Conservation (phyloP, 2,329 filamentous ascomycete species). For the Aspergillus quadricinctus region DNA sequence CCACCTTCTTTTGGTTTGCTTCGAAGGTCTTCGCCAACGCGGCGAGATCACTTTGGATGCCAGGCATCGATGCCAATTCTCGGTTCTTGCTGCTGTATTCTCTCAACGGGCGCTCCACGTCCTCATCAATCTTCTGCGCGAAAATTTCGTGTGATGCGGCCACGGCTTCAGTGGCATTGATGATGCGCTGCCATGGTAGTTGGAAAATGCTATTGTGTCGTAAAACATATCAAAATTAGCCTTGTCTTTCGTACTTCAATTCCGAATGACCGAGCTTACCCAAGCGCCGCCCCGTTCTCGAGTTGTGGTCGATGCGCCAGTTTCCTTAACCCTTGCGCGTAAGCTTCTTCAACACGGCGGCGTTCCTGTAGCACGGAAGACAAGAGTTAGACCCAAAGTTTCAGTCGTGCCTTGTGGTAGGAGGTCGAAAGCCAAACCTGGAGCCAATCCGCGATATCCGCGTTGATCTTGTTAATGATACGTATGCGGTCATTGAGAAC, state of each 20-base stretch:
- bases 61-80: conserved; percentile 76
- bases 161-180: conserved; percentile 72
- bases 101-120: conserved; percentile 80
- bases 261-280: conserved; percentile 55
- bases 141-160: conserved; percentile 80
- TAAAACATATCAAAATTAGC: conserved; percentile 14
- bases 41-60: conserved; percentile 75
- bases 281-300: conserved; percentile 74
- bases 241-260: not conserved
- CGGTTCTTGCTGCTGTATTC: conserved; percentile 65
- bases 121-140: conserved; percentile 75
- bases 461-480: conserved; percentile 79
- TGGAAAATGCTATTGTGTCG: conserved; percentile 69
- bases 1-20: conserved; percentile 75
- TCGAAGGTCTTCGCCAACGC: conserved; percentile 81
- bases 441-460: conserved; percentile 93
- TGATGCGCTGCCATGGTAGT: conserved; percentile 81
- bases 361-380: conserved; percentile 63
- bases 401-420: conserved; percentile 5
- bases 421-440: conserved; percentile 58
- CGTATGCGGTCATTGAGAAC: conserved; percentile 83
- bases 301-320: conserved; percentile 70
- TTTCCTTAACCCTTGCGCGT: conserved; percentile 76
- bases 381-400: conserved; percentile 7
- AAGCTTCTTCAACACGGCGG: conserved; percentile 83